A percentile compares a stretch with the other conserved stretches of the same genome.
These are phyloP conservation scores for Alternaria alternata DNA, from an alignment of 2,329 filamentous ascomycete species.

Conservation along the genomic window DNA sequence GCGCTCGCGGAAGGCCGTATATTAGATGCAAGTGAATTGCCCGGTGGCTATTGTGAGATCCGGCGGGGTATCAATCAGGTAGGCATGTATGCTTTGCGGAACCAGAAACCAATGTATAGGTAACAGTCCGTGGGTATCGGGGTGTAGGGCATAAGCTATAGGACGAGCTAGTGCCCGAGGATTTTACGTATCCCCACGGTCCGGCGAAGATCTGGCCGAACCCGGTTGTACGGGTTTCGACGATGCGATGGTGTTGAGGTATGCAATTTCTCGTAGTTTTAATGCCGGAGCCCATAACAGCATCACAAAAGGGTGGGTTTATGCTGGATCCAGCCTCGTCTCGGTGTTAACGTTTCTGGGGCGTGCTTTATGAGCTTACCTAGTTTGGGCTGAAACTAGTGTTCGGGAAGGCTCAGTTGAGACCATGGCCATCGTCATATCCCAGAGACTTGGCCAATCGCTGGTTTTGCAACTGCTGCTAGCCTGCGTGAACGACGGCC, in stretches of 20 bases:
- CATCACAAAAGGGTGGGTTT: neutral
- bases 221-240: neutral
- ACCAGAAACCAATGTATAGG: neutral
- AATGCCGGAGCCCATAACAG: neutral
- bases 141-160: neutral
- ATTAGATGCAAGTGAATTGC: neutral
- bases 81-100: neutral
- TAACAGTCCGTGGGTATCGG: neutral
- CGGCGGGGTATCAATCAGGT: neutral
- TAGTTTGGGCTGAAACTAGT: neutral
- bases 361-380: neutral
- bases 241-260: neutral
- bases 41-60: neutral
- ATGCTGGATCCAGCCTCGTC: neutral
- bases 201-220: neutral
- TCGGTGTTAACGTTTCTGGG: neutral
- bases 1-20: neutral
- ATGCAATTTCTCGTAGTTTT: neutral
- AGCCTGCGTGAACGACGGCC: neutral
- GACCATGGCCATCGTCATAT: neutral
- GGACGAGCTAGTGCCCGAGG: neutral
- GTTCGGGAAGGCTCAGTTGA: neutral
- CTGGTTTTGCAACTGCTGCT: neutral
- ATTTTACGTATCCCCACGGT: neutral
- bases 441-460: neutral